Conservation (phyloP, 1,284 basidiomycete species). For the Mycena sp. region DNA sequence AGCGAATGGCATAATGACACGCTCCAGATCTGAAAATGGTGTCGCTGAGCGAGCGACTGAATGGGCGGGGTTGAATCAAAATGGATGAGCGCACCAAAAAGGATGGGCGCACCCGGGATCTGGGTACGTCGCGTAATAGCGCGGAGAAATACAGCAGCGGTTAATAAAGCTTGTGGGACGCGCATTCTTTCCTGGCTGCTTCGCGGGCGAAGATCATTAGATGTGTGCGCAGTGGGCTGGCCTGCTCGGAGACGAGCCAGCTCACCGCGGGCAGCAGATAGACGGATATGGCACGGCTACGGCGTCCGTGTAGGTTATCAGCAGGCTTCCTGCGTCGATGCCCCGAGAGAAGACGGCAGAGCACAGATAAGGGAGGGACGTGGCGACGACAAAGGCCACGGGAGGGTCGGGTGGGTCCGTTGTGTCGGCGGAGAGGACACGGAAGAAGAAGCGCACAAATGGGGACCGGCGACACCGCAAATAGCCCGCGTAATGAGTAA, state of each 20-base stretch:
- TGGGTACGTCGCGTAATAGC: no score
- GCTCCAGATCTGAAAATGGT: constrained; percentile 13
- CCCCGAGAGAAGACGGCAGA: background rate
- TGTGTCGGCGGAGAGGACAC: no score
- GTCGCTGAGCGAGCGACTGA: constrained; percentile 12
- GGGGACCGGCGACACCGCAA: constrained; percentile 12
- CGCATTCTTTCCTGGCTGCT: no score
- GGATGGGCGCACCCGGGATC: constrained; percentile 16
- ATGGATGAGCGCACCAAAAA: no score
- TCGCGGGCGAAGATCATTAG: constrained; percentile 13
- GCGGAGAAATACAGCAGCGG: no score
- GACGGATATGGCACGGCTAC: no score
- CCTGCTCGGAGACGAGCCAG: constrained; percentile 14
- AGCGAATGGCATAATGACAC: constrained; percentile 8
- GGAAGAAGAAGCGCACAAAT: background rate
- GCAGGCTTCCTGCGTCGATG: constrained; percentile 17
- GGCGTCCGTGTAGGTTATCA: constrained; percentile 9
- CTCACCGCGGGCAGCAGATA: background rate
- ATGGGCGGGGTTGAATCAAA: no score
- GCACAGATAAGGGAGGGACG: no score
- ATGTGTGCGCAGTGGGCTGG: background rate
- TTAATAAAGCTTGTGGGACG: no score
- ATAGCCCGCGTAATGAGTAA: constrained; percentile 12
- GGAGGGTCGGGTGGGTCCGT: no score
- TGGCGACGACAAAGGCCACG: no score